phyloP scores from a whole-genome alignment of 192 early-diverging fungal genomes.

The Linnemannia schmuckeri region DNA sequence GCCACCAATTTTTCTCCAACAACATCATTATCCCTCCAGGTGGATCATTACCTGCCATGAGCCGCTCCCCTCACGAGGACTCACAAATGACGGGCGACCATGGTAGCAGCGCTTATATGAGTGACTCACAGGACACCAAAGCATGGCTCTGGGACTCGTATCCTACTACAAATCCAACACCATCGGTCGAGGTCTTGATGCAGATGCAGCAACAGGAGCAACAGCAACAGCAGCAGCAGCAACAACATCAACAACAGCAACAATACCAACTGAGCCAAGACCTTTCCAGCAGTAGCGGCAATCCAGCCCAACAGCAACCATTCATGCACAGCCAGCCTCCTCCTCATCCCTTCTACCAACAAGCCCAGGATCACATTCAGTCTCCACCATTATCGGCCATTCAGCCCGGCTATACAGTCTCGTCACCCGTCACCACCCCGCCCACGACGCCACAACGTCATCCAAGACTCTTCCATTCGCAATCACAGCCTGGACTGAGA shows the following conservation, averaged over 20 bases:
- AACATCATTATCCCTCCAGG: conserved; percentile 26
- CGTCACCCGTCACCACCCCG: conserved; percentile 26
- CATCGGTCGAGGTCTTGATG: conserved; percentile 25
- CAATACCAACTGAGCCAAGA: background rate
- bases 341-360: conserved; percentile 4
- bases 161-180: conserved; percentile 30
- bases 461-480: conserved; percentile 45
- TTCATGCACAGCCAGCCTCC: conserved; percentile 3
- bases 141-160: conserved; percentile 27
- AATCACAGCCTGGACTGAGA: conserved; percentile 46
- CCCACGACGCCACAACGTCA: conserved; percentile 38
- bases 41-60: background rate
- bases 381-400: conserved; percentile 22
- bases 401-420: conserved; percentile 16
- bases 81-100: conserved; percentile 1
- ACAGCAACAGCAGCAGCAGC: conserved; percentile 15
- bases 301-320: background rate
- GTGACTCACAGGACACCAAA: background rate
- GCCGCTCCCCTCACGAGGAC: background rate
- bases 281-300: background rate
- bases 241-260: background rate
- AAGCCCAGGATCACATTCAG: conserved; percentile 13
- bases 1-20: conserved; percentile 31
- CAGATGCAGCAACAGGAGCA: conserved; percentile 38
- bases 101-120: conserved; percentile 7